Evolutionary conservation across 257 asterid genomes (phyloP).

Genomic region (Solanum pennellii): DNA sequence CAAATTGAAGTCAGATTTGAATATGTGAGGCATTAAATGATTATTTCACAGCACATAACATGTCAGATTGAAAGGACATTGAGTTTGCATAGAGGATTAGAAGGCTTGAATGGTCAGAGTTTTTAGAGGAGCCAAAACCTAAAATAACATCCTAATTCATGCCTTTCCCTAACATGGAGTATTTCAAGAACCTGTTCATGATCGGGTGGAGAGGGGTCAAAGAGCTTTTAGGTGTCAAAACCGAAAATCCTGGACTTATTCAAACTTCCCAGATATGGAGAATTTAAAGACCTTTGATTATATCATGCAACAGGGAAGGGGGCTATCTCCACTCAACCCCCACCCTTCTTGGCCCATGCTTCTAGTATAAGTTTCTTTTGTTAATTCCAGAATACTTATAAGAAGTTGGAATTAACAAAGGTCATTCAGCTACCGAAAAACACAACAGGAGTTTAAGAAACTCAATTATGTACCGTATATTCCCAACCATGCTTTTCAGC

Average conservation of each 20-base stretch:
- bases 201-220: neutral
- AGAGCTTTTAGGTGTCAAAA: neutral
- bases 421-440: neutral
- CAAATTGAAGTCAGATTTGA: neutral
- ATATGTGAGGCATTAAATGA: neutral
- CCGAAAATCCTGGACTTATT: neutral
- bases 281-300: neutral
- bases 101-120: neutral
- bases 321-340: neutral
- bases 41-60: neutral
- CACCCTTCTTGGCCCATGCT: neutral
- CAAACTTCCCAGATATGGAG: neutral
- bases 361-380: neutral
- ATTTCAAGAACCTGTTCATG: neutral
- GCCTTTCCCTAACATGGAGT: neutral
- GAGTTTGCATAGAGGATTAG: neutral
- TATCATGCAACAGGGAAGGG: neutral
- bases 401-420: neutral
- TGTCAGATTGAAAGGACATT: neutral
- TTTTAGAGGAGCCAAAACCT: neutral
- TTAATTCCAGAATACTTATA: neutral
- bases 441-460: neutral
- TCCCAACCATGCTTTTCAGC: constrained; percentile 95
- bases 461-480: constrained; percentile 38
- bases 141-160: neutral